Evolutionary conservation across 441 rosid genomes (phyloP), one percentile per base, ranked within the genome.

Genomic region (Populus hybrid): DNA sequence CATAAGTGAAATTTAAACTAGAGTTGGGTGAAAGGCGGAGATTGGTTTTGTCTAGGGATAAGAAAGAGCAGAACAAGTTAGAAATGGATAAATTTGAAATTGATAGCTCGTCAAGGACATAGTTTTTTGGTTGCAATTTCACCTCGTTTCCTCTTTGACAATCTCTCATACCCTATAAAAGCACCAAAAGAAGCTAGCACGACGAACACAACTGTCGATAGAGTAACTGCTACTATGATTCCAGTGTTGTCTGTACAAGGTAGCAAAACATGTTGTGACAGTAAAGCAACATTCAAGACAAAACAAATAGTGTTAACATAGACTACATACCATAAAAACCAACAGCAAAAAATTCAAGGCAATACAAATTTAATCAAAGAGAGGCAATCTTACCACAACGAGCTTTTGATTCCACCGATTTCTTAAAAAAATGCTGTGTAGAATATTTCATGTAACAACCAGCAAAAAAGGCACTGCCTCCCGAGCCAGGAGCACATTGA

Each of bases 401-500:
- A 30, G 16, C 72, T 16, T 57, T 28, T 67, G 3, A 11, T 69
- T 77, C 75, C 2, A 40, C 74, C 16, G 0, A 67, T 36, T 50
- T 66, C 11, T 73, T 72, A 30, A 86, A 89, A 80, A 90, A 88
- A 72, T 78, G 81, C 5, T 77, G 81, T 0, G 83, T 87, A 7
- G 76, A 73, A 26, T 61, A 73, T 20, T 42, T 61, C 11, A 61
- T 26, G 35, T 61, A 73, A 23, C 69, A 73, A 24, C 69, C 76
- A 57, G 68, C 21, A 61, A 57, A 57, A 18, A 73, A 20, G 18
- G 42, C 76, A 30, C 68, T 61, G 5, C 69, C 76, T 64, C 86
- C 94, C 18, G 26, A 69, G 2, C 70, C 57, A 9, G 88, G 87
- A 14, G 63, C 77, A 75, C 96, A 92, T 23, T 63, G 78, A 72